Evolutionary conservation across 176 grass and related monocot genomes (phyloP).

Genomic region (Saccharum spontaneum): DNA sequence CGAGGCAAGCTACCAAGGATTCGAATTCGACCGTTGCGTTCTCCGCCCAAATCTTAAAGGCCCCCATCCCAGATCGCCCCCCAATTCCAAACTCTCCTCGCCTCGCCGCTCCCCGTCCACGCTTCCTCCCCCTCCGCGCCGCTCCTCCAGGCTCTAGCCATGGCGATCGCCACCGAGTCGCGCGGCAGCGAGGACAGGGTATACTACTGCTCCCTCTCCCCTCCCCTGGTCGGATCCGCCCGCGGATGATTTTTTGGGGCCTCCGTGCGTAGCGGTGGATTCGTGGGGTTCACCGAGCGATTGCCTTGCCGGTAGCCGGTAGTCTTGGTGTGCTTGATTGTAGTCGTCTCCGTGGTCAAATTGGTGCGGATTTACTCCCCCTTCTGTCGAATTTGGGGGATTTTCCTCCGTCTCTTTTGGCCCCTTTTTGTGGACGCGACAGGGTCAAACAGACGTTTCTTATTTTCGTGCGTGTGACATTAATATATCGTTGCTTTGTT

Average conservation of each 20-base stretch:
- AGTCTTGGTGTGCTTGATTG: background rate
- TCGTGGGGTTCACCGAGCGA: background rate
- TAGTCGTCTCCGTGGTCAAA: background rate
- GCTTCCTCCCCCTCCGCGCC: slow-evolving; percentile 2
- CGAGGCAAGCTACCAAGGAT: background rate
- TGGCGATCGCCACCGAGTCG: slow-evolving; percentile 70
- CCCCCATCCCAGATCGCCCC: background rate
- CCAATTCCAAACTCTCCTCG: slow-evolving; percentile 3
- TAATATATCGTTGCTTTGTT: background rate
- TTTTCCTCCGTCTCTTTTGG: background rate
- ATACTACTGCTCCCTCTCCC: background rate
- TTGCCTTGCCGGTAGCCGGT: background rate
- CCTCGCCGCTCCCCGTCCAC: background rate
- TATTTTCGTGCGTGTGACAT: background rate
- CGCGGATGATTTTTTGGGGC: background rate
- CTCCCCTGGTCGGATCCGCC: background rate
- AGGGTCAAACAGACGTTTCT: background rate
- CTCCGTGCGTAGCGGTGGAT: background rate
- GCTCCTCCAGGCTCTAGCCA: slow-evolving; percentile 18
- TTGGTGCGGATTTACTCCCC: background rate
- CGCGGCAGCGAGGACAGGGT: slow-evolving; percentile 67
- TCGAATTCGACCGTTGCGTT: slow-evolving; percentile 76
- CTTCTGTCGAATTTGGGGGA: background rate
- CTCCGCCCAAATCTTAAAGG: slow-evolving; percentile 21
- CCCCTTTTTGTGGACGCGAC: background rate